Conservation (phyloP, 768 basidiomycete species). For the Macrolepiota fuliginosa region DNA sequence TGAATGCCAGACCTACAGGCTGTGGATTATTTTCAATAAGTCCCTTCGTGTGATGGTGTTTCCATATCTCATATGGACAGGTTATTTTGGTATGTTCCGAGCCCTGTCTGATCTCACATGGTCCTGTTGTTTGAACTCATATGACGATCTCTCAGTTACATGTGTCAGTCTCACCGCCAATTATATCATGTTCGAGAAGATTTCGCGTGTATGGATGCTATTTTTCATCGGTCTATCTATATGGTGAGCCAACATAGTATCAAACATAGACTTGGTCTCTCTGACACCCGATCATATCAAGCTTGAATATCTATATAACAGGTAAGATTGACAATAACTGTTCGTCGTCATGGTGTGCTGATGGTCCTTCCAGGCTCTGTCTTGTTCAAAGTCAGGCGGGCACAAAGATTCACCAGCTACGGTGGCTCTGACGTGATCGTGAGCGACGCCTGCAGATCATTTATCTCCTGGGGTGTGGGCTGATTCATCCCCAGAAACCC, state of each 20-base stretch:
- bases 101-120: background rate
- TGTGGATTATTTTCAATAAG: background rate
- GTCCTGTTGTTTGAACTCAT: too few species aligned
- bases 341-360: background rate
- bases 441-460: background rate
- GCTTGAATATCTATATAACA: slow-evolving; percentile 3
- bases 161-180: background rate
- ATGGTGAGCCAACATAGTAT: background rate
- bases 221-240: background rate
- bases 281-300: background rate
- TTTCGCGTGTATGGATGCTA: background rate
- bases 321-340: background rate
- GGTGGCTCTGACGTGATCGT: background rate
- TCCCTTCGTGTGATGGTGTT: background rate
- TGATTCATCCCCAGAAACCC: background rate
- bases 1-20: background rate
- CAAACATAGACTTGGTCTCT: background rate
- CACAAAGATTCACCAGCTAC: background rate
- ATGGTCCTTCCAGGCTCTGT: background rate
- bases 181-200: background rate
- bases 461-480: background rate
- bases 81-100: background rate
- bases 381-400: background rate
- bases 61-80: background rate
- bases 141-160: background rate